Conservation (phyloP, 257 asterid genomes). For the Penstemon davidsonii region DNA sequence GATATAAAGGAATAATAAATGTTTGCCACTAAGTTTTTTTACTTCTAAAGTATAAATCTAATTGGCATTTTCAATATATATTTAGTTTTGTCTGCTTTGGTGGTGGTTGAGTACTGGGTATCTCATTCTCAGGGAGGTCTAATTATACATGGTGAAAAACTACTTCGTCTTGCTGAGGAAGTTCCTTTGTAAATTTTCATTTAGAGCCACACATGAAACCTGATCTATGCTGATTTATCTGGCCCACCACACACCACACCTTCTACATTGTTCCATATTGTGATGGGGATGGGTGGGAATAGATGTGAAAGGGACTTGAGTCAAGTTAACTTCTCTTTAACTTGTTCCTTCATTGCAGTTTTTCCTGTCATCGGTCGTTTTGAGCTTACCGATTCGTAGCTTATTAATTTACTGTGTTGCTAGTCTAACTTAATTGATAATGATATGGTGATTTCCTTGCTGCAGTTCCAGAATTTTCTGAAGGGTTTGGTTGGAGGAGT, state of each 20-base stretch:
- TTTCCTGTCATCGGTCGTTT: constrained; percentile 14
- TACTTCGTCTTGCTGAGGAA: constrained; percentile 21
- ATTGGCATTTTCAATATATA: too few species aligned
- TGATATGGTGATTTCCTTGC: constrained; percentile 27
- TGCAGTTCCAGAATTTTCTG: constrained; percentile 64
- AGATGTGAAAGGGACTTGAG: neutral
- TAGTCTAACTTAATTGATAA: constrained; percentile 19
- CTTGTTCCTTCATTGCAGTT: neutral
- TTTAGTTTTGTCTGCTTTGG: constrained; percentile 2
- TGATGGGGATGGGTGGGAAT: constrained; percentile 2
- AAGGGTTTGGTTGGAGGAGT: constrained; percentile 80
- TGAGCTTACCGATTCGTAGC: constrained; percentile 16
- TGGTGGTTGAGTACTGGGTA: neutral
- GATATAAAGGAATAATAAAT: constrained; percentile 4
- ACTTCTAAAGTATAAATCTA: too few species aligned
- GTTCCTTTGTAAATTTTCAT: constrained; percentile 16
- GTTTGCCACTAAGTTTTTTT: neutral
- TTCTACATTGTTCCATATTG: neutral
- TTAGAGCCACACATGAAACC: neutral
- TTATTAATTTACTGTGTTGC: constrained; percentile 11
- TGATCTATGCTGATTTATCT: constrained; percentile 17
- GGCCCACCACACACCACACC: neutral
- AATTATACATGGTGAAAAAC: neutral
- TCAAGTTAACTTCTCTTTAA: constrained; percentile 2
- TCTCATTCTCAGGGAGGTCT: neutral